These are phyloP conservation scores for Cenchrus americanus DNA, from an alignment of 176 grass and related monocot genomes.

Conservation along the genomic window DNA sequence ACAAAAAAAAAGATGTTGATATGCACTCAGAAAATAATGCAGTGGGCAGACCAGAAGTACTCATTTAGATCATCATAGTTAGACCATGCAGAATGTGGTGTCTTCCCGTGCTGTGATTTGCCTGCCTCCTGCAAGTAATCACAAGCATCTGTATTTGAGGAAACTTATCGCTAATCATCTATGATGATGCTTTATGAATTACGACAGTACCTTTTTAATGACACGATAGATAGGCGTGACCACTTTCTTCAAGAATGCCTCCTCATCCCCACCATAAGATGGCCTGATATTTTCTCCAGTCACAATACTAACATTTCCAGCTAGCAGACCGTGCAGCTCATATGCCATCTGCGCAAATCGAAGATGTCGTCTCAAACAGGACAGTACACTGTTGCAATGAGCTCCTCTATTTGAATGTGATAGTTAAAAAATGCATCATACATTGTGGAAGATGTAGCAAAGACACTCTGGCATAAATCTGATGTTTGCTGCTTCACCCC, in stretches of 20 bases:
- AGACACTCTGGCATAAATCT: slow-evolving; percentile 96
- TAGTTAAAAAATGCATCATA: slow-evolving; percentile 36
- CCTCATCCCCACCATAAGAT: slow-evolving; percentile 93
- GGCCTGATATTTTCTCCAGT: slow-evolving; percentile 95
- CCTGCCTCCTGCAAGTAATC: slow-evolving; percentile 74
- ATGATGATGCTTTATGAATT: slow-evolving; percentile 17
- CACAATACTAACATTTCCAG: slow-evolving; percentile 85
- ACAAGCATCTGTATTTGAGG: slow-evolving; percentile 37
- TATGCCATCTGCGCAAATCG: slow-evolving; percentile 86
- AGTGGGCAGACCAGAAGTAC: slow-evolving; percentile 81
- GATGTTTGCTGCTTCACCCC: slow-evolving; percentile 92
- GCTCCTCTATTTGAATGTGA: slow-evolving; percentile 21
- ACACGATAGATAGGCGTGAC: slow-evolving; percentile 87
- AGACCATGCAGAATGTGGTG: slow-evolving; percentile 91
- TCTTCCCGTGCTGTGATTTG: slow-evolving; percentile 91
- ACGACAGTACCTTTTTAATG: slow-evolving; percentile 61
- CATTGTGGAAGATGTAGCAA: slow-evolving; percentile 98
- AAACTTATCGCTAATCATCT: slow-evolving; percentile 25
- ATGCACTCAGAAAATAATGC: slow-evolving; percentile 22
- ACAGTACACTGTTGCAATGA: slow-evolving; percentile 13
- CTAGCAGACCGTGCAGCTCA: slow-evolving; percentile 82
- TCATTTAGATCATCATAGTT: slow-evolving; percentile 99
- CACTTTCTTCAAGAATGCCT: slow-evolving; percentile 96
- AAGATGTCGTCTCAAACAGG: slow-evolving; percentile 21
- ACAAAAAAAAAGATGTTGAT: slow-evolving; percentile 3